These are phyloP conservation scores for Cyclanthera cordifolia DNA, from an alignment of 306 rosid genomes.

Conservation along the genomic window DNA sequence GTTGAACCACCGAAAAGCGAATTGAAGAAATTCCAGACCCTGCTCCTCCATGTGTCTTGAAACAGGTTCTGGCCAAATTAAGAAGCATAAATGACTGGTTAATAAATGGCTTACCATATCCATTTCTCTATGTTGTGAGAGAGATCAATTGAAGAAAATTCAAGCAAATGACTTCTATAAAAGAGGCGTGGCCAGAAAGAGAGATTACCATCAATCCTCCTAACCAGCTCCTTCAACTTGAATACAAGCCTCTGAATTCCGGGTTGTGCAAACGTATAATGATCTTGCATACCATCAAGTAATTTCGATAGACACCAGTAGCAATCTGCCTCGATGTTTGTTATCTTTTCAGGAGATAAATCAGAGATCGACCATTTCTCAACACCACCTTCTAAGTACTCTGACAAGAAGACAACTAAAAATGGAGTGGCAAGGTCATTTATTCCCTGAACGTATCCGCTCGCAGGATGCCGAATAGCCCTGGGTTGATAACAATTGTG, in stretches of 20 bases:
- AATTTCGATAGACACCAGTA: constrained; percentile 92
- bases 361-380: constrained; percentile 65
- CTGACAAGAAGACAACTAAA: constrained; percentile 85
- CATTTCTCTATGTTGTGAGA: not conserved
- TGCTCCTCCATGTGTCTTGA: constrained; percentile 91
- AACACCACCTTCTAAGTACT: constrained; percentile 58
- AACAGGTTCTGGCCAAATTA: constrained; percentile 55
- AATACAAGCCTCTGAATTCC: constrained; percentile 96
- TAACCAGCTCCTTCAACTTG: constrained; percentile 81
- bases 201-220: constrained; percentile 73
- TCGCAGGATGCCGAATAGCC: constrained; percentile 99
- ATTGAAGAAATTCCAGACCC: constrained; percentile 93
- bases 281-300: constrained; percentile 98
- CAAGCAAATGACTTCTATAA: constrained; percentile 6
- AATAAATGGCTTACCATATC: not conserved
- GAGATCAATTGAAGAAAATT: not conserved
- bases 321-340: constrained; percentile 78
- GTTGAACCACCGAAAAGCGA: constrained; percentile 99
- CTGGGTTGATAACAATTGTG: constrained; percentile 26
- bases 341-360: constrained; percentile 52
- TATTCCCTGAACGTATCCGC: constrained; percentile 99
- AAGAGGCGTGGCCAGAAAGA: constrained; percentile 12
- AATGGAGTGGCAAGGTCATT: constrained; percentile 92
- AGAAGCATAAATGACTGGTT: not conserved
- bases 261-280: constrained; percentile 93